Percentiles rank a stretch among this genome's conserved stretches.
Evolutionary conservation across 1,284 basidiomycete genomes (phyloP).

Genomic region (Schizopora paradoxa): DNA sequence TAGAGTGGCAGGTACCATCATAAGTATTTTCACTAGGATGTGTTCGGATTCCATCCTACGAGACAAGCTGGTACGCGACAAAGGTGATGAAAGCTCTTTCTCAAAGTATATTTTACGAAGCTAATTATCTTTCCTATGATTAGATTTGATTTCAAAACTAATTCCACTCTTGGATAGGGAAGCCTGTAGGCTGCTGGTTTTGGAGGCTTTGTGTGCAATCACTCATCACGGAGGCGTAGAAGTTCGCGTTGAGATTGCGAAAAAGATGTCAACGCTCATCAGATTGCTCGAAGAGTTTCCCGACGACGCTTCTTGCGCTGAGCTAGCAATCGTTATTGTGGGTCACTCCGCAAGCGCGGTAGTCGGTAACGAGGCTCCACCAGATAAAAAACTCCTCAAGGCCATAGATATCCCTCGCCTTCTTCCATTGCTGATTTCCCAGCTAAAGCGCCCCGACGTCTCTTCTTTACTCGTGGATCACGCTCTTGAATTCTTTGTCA

Average conservation of each 20-base stretch:
- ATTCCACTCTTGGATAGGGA: slow-evolving; percentile 46
- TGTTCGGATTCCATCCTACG: slow-evolving; percentile 52
- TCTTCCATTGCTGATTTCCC: slow-evolving; percentile 37
- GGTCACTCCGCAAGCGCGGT: slow-evolving; percentile 47
- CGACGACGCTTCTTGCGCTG: slow-evolving; percentile 44
- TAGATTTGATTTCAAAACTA: slow-evolving; percentile 47
- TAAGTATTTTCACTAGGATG: slow-evolving; percentile 60
- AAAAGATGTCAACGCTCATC: slow-evolving; percentile 35
- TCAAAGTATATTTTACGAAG: neutral
- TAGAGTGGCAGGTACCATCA: slow-evolving; percentile 45
- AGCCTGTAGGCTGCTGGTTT: slow-evolving; percentile 42
- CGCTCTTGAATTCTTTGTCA: slow-evolving; percentile 40
- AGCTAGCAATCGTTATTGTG: slow-evolving; percentile 47
- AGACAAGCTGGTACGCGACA: slow-evolving; percentile 50
- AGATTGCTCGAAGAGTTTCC: slow-evolving; percentile 42
- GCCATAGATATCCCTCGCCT: slow-evolving; percentile 41
- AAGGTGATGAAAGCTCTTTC: too few species aligned
- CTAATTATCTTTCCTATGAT: neutral
- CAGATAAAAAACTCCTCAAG: slow-evolving; percentile 33
- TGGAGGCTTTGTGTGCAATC: slow-evolving; percentile 50
- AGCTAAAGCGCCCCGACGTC: slow-evolving; percentile 40
- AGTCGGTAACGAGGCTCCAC: slow-evolving; percentile 33
- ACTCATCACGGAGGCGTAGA: slow-evolving; percentile 55
- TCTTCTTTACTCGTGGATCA: slow-evolving; percentile 45
- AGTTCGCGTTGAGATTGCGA: slow-evolving; percentile 47